Base-by-base conservation (phyloP, 106 monocot genomes). In the Narthecium ossifragum region DNA sequence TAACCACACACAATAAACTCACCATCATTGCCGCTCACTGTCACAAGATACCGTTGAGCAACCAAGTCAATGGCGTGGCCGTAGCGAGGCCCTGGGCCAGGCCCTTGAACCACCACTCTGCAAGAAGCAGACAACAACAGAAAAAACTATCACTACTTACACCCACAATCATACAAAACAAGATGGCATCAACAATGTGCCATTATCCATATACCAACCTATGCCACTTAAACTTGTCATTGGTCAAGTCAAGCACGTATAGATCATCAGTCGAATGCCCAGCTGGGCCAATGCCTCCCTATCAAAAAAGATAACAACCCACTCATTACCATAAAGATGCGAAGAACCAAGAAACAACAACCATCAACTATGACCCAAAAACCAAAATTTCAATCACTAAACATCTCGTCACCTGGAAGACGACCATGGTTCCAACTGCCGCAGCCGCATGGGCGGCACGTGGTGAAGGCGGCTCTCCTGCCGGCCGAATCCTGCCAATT, bases 181-280 rank as follows among this genome's bases (percentile, higher is more conserved):
- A n/a, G n/a, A n/a, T n/a, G n/a, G n/a, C n/a, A n/a, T n/a, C n/a
- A 53, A 66, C 4, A 17, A 50, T 15, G 32, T 14, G 34, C 18
- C 34, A 30, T 8, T 25, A 22, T 5, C 21, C 4, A 31, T 8
- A 59, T 34, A 8, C 31, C 67, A 40, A 88, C 98, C 98, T 83
- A 58, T 98, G 98, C 98, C 98, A 98, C 70, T 98, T 98, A 47
- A 67, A 85, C 58, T 79, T 91, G 34, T 98, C 87, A 45, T 91
- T 91, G 36, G 87, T 98, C 37, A 98, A 29, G 64, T 98, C 98
- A 62, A 98, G 84, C 40, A 98, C 98, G 41, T 91, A 91, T 9
- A 98, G 81, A 54, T 98, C 98, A 62, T 98, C 98, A 6, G 98
- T 98, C 9, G 98, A 98, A 65, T 98, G 98, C 56, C 98, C 98